Percentiles rank a stretch among this genome's conserved stretches.
Evolutionary conservation across 176 grass and related monocot genomes (phyloP).

Genomic region (Tuctoria greenei): DNA sequence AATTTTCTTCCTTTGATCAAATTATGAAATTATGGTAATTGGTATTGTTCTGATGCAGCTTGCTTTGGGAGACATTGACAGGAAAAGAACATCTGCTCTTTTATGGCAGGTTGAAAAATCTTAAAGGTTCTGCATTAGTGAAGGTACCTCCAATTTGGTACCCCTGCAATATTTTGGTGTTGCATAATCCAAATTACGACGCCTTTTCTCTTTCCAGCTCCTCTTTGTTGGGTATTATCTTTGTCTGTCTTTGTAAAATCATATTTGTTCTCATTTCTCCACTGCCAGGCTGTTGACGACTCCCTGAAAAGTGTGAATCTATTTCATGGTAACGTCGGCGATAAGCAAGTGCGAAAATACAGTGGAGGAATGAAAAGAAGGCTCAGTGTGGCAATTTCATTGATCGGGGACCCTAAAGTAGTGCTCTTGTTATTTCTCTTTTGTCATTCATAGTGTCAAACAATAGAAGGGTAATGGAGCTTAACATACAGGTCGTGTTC

Average conservation of each 20-base stretch:
- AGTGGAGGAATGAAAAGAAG: conserved; percentile 89
- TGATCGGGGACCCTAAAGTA: conserved; percentile 79
- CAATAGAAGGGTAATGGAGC: conserved; percentile 17
- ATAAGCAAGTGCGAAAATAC: conserved; percentile 72
- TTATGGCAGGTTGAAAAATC: conserved; percentile 85
- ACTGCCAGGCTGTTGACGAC: conserved; percentile 65
- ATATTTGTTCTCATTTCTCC: conserved; percentile 8
- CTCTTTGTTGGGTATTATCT: background rate
- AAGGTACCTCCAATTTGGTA: conserved; percentile 46
- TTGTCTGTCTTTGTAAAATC: conserved; percentile 3
- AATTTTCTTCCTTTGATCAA: background rate
- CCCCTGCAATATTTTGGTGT: conserved; percentile 17
- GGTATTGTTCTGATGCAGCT: conserved; percentile 51
- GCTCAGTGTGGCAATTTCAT: conserved; percentile 74
- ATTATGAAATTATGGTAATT: conserved; percentile 15
- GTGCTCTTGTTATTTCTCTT: conserved; percentile 20
- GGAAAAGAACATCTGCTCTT: conserved; percentile 83
- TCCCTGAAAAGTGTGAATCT: conserved; percentile 74
- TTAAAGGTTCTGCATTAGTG: conserved; percentile 50
- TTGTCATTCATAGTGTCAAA: background rate
- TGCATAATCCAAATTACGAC: background rate
- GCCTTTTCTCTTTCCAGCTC: background rate
- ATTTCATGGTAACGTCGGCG: conserved; percentile 48
- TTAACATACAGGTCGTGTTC: conserved; percentile 64
- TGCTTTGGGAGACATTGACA: conserved; percentile 95